A percentile compares a stretch with the other conserved stretches of the same genome.
phyloP scores from a whole-genome alignment of 139 green algal genomes.

The Coelastrella sp. region DNA sequence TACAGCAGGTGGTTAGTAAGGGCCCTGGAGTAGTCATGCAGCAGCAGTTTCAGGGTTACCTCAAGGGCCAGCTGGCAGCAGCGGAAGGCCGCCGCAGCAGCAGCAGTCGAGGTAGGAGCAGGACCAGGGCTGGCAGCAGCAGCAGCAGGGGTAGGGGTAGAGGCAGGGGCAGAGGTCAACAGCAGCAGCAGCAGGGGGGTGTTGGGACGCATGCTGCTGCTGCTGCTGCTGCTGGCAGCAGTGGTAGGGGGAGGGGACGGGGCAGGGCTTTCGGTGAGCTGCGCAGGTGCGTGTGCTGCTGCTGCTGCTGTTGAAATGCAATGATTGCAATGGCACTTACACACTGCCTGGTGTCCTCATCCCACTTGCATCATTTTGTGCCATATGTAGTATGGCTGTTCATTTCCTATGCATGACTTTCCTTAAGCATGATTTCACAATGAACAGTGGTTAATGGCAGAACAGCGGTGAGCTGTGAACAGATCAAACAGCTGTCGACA shows the following conservation, averaged over 20 bases:
- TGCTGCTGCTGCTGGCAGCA: not conserved
- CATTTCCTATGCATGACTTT: no score
- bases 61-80: conserved; percentile 51
- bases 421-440: no score
- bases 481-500: no score
- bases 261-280: not conserved
- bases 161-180: not conserved
- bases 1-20: conserved; percentile 57
- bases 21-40: conserved; percentile 60
- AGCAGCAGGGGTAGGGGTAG: not conserved
- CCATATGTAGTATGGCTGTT: no score
- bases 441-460: no score
- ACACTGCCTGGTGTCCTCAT: not conserved
- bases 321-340: not conserved
- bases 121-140: not conserved
- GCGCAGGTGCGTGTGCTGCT: not conserved
- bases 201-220: not conserved
- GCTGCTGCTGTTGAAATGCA: not conserved
- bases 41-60: conserved; percentile 68
- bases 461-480: no score
- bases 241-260: conserved; percentile 36
- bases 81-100: not conserved
- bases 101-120: no score
- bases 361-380: no score
- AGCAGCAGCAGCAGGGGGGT: not conserved